Conservation (phyloP, 129 eudicot genomes). For the Deinandra increscens region DNA sequence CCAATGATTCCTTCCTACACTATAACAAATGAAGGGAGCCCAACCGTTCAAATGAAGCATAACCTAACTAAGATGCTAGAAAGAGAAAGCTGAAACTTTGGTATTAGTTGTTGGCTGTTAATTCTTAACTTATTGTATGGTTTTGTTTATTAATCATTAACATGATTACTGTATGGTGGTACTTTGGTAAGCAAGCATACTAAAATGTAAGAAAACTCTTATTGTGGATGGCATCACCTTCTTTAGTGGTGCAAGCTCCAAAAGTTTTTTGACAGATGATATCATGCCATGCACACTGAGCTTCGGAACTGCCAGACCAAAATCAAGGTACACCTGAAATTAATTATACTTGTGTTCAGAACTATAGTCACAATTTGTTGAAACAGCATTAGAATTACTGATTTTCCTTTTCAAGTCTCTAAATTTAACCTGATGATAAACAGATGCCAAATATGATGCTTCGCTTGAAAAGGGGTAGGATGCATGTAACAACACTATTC, state of each 20-base stretch:
- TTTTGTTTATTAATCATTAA: slow-evolving; percentile 1
- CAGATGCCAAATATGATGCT: slow-evolving; percentile 89
- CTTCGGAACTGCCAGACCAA: slow-evolving; percentile 86
- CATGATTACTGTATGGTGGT: not conserved
- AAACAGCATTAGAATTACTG: slow-evolving; percentile 17
- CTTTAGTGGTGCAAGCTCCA: slow-evolving; percentile 87
- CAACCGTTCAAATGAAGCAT: not conserved
- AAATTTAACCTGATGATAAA: slow-evolving; percentile 68
- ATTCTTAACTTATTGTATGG: not conserved
- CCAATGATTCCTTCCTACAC: slow-evolving; percentile 1
- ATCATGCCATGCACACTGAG: slow-evolving; percentile 90
- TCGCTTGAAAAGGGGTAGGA: slow-evolving; percentile 96
- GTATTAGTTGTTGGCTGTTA: not conserved
- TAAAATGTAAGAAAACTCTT: not conserved
- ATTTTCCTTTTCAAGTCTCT: slow-evolving; percentile 8
- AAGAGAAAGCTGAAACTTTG: not conserved
- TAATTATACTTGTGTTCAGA: slow-evolving; percentile 13
- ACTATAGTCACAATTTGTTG: slow-evolving; percentile 12
- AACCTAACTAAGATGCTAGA: not conserved
- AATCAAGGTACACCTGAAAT: slow-evolving; percentile 83
- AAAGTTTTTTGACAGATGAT: slow-evolving; percentile 82
- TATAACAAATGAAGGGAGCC: not conserved
- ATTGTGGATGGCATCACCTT: slow-evolving; percentile 50
- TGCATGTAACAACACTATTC: slow-evolving; percentile 84
- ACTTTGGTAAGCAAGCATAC: not conserved